Evolutionary conservation across 2,329 filamentous ascomycete species (phyloP), one percentile per base, ranked within the genome.

Genomic region (Fusarium duplospermum): DNA sequence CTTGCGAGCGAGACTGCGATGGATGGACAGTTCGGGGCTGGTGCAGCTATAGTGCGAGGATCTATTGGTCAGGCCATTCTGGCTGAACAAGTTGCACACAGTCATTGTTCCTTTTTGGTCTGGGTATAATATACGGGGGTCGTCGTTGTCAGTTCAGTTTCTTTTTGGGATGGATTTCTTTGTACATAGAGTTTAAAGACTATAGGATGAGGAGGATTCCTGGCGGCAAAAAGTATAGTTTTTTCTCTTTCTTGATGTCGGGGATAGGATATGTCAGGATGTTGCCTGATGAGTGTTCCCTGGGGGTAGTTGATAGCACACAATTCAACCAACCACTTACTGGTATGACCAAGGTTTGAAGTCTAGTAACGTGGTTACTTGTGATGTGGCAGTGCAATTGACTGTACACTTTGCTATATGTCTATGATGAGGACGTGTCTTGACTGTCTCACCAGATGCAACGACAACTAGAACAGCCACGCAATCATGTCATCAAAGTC

Each of bases 171-270:
- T 40, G 54, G 65, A 33, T 68, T 71, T 47, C 38, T 66, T 62
- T 70, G 77, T 78, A 78, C 35, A 78, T 78, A 78, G 63, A 78
- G 57, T 45, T 69, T 36, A 20, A 62, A 56, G 69, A 72, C 66
- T 67, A 75, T 62, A 69, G 68, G 33, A 40, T 60, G 60, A 65
- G 35, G 18, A 40, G 36, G 42, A 52, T 63, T 52, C 54, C 33
- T 33, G 57, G 42, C 20, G 58, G 45, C 66, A 60, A 76, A 74
- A 76, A 74, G 73, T 70, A 70, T 74, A 69, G 60, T 68, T 64
- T 66, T 65, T 58, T 66, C 54, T 47, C 14, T 58, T 62, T 35
- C n/a, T 72, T 66, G 64, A 69, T 69, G 58, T 58, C 31, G 36
- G 66, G 47, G 40, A 60, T 4, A 4, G 45, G 40, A 60, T 4